Evolutionary conservation across 305 asterid genomes (phyloP), one percentile per base, ranked within the genome.

Genomic region (Rubia occidens): DNA sequence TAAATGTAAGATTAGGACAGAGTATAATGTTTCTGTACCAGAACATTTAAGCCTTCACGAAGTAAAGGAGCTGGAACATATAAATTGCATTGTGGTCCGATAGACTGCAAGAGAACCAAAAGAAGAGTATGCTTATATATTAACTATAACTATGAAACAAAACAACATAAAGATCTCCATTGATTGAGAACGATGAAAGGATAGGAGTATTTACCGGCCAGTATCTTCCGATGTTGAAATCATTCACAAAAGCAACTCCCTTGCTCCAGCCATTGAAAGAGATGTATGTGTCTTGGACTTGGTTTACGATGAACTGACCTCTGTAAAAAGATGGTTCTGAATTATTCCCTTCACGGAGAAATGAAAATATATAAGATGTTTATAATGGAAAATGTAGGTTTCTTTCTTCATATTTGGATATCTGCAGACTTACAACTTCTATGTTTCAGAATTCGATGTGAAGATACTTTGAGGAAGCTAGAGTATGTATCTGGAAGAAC

Each of bases 31-130:
- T 60, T 54, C 47, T 81, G 71, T 86, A 93, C 98, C 97, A 93
- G 39, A 21, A 75, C 72, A 72, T 90, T 93, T 64, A 79, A 79
- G 45, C 98, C 98, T 66, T 69, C 78, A 39, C 78, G 84, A 72
- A 93, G 95, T 66, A 93, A 71, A 49, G 98, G 97, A 72, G 94
- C 96, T 60, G 96, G 95, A 63, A 90, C 86, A 64, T 90, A 93
- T 69, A 93, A 93, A 78, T 82, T 88, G 82, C 98, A 93, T 32
- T 90, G 98, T 10, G 98, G 98, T 56, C 98, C 96, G 73, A 71
- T 80, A 37, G 90, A 81, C 98, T 93, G 90, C 79, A 77, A 76
- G 68, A 66, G 44, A 65, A 9, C 17, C 24, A 29, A 67, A 32
- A 53, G 53, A 45, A 67, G 43, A 47, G 29, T 42, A 24, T 60